phyloP scores from a whole-genome alignment of 2,329 filamentous ascomycete genomes.

The Gremmenia infestans region DNA sequence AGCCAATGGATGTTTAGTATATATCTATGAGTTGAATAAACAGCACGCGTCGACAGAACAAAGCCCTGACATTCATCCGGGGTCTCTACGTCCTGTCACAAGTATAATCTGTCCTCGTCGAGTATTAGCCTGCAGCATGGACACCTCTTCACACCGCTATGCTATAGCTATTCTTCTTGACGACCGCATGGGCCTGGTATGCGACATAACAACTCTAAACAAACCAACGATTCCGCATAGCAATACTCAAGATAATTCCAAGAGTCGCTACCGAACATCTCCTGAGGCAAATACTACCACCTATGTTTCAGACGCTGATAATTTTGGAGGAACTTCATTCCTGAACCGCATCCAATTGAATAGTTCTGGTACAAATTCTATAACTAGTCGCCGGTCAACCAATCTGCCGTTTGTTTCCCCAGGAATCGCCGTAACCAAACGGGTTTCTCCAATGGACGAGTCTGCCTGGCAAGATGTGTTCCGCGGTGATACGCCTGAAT shows the following conservation, averaged over 20 bases:
- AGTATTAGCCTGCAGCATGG: conserved; percentile 57
- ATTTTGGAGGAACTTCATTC: conserved; percentile 10
- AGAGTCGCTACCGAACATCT: not conserved
- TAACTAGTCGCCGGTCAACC: conserved; percentile 2
- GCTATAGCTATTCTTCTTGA: conserved; percentile 55
- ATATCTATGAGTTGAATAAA: conserved; percentile 44
- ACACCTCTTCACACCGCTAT: conserved; percentile 50
- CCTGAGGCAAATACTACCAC: not conserved
- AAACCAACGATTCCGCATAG: not conserved
- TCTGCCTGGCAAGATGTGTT: conserved; percentile 17
- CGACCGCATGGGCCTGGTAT: conserved; percentile 56
- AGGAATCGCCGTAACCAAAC: conserved; percentile 18
- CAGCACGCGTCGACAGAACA: conserved; percentile 8
- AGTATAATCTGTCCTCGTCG: conserved; percentile 51
- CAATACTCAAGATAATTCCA: not conserved
- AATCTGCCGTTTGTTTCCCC: conserved; percentile 22
- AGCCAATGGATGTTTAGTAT: conserved; percentile 48
- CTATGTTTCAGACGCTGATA: not conserved
- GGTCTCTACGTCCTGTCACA: conserved; percentile 41
- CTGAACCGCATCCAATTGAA: conserved; percentile 23
- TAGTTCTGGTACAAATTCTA: conserved; percentile 15
- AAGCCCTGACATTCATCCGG: conserved; percentile 9
- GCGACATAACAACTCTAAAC: conserved; percentile 40
- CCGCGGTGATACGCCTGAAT: conserved; percentile 9
- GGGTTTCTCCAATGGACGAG: conserved; percentile 6